These are phyloP conservation scores for Xylariaceae sp. DNA, from an alignment of 2,329 filamentous ascomycete genomes.

Conservation along the genomic window DNA sequence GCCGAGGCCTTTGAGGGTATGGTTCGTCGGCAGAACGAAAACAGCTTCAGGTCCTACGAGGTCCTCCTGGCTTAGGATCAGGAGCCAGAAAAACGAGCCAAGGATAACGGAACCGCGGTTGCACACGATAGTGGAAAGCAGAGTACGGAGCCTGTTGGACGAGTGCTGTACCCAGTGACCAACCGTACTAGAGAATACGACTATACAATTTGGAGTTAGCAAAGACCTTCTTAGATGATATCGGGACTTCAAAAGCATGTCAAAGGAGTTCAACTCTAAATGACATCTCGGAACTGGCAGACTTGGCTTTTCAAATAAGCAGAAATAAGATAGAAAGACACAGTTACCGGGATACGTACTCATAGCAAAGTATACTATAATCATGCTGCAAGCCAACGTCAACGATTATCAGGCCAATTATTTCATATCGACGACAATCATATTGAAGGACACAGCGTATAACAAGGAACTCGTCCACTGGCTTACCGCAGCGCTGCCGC, in stretches of 20 bases:
- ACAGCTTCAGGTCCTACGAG: slow-evolving; percentile 19
- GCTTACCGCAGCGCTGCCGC: slow-evolving; percentile 43
- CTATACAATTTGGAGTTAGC: no score
- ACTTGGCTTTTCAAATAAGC: no score
- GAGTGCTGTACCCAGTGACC: slow-evolving; percentile 47
- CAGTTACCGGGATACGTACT: slow-evolving; percentile 19
- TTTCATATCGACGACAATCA: background rate
- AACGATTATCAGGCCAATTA: background rate
- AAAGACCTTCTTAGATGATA: no score
- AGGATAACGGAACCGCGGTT: slow-evolving; percentile 45
- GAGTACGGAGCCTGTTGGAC: slow-evolving; percentile 43
- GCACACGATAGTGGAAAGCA: slow-evolving; percentile 45
- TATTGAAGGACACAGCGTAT: background rate
- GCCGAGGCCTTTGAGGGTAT: slow-evolving; percentile 33
- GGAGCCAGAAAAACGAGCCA: slow-evolving; percentile 44
- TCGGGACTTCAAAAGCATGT: no score
- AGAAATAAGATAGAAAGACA: no score
- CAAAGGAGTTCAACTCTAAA: no score
- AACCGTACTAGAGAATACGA: slow-evolving; percentile 45
- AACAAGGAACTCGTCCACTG: background rate
- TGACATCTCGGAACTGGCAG: no score
- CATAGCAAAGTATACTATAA: slow-evolving; percentile 41
- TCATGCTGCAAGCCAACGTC: slow-evolving; percentile 32
- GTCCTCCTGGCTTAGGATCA: slow-evolving; percentile 38
- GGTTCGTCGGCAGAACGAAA: slow-evolving; percentile 28